These are phyloP conservation scores for Pouteria campechiana DNA, from an alignment of 179 eudicot genomes.

Conservation along the genomic window DNA sequence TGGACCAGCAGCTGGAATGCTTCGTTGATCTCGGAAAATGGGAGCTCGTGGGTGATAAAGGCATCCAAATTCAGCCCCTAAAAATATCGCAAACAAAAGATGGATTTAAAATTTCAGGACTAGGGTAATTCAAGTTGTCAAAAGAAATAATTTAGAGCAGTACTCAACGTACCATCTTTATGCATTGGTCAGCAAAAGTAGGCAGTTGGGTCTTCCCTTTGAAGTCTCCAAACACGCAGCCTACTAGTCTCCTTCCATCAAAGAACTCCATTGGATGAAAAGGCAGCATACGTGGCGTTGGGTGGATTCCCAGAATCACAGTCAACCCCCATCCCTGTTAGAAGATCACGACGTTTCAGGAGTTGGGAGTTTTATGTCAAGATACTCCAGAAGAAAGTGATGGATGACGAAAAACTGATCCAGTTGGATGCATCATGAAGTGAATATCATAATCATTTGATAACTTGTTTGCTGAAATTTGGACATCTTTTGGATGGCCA, in stretches of 20 bases:
- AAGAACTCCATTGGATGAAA: slow-evolving; percentile 53
- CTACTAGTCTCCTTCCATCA: slow-evolving; percentile 32
- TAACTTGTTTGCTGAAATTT: no score
- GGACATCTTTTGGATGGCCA: no score
- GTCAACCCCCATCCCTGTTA: slow-evolving; percentile 62
- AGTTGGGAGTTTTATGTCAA: no score
- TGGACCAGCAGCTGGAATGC: slow-evolving; percentile 24
- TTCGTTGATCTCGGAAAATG: slow-evolving; percentile 31
- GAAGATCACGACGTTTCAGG: no score
- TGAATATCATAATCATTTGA: no score
- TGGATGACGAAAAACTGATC: no score
- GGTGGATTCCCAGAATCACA: slow-evolving; percentile 36
- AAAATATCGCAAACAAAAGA: neutral
- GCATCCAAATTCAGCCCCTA: slow-evolving; percentile 41
- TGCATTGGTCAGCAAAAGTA: slow-evolving; percentile 26
- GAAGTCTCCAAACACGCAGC: slow-evolving; percentile 38
- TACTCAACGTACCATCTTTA: no score
- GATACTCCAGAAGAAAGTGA: no score
- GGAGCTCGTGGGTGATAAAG: slow-evolving; percentile 47
- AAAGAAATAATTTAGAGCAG: no score
- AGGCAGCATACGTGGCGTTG: slow-evolving; percentile 33
- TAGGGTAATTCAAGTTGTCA: no score
- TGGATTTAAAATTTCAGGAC: no score
- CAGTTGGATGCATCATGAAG: no score
- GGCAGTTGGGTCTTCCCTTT: slow-evolving; percentile 45